These are phyloP conservation scores for Saccharomycopsis capsularis DNA, from an alignment of 805 yeast genomes.

Conservation along the genomic window DNA sequence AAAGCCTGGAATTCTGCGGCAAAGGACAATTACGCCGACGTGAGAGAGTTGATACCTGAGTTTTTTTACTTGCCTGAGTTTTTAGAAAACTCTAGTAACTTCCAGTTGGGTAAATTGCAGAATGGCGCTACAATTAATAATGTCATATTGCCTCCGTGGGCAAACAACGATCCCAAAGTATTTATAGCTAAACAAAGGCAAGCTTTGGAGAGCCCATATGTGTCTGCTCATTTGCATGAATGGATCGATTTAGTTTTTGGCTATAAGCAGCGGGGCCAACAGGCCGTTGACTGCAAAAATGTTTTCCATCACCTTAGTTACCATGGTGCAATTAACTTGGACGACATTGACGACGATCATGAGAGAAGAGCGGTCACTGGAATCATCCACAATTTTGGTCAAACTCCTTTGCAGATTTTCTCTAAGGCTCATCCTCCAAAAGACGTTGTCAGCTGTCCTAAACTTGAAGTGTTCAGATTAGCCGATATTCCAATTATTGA, in stretches of 20 bases:
- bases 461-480: constrained; percentile 29
- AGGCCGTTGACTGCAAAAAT: constrained; percentile 59
- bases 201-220: constrained; percentile 79
- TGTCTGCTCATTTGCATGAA: constrained; percentile 62
- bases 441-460: constrained; percentile 34
- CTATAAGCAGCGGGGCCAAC: constrained; percentile 63
- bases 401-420: constrained; percentile 74
- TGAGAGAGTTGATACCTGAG: constrained; percentile 81
- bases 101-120: constrained; percentile 67
- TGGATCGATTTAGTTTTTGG: constrained; percentile 91
- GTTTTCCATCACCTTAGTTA: constrained; percentile 82
- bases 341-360: constrained; percentile 60
- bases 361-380: constrained; percentile 76
- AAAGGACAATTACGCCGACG: constrained; percentile 76
- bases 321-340: constrained; percentile 76
- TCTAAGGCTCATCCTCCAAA: constrained; percentile 56
- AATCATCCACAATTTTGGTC: constrained; percentile 87
- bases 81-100: constrained; percentile 54
- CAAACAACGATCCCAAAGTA: constrained; percentile 64
- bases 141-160: constrained; percentile 80
- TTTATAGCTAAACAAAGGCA: constrained; percentile 72
- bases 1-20: constrained; percentile 81
- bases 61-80: constrained; percentile 80
- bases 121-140: constrained; percentile 48
- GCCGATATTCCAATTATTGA: constrained; percentile 35